Conservation (phyloP, 2,329 filamentous ascomycete genomes). For the Juglanconis juglandina region DNA sequence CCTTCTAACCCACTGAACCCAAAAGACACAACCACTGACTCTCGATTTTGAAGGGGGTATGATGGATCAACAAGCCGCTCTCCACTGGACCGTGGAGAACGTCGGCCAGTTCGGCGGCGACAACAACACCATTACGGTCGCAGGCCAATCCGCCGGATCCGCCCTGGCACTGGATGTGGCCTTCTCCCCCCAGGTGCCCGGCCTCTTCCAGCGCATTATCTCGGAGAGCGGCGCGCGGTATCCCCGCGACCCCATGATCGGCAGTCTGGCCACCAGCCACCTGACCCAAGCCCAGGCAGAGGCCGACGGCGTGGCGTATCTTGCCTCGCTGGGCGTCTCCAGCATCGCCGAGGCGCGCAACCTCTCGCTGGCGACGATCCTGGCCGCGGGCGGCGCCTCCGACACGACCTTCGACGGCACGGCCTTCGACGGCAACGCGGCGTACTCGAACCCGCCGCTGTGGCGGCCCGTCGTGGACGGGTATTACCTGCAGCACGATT, state of each 20-base stretch:
- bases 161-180: slow-evolving; percentile 38
- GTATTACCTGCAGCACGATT: neutral
- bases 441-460: neutral
- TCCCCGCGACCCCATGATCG: slow-evolving; percentile 27
- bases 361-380: slow-evolving; percentile 10
- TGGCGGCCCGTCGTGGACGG: neutral
- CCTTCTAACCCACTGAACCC: too few species aligned
- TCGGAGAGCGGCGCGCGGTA: slow-evolving; percentile 30
- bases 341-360: slow-evolving; percentile 22
- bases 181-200: slow-evolving; percentile 6
- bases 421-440: neutral
- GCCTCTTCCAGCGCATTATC: slow-evolving; percentile 27
- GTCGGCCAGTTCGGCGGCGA: slow-evolving; percentile 67
- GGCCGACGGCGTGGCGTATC: slow-evolving; percentile 15
- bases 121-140: slow-evolving; percentile 62
- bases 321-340: slow-evolving; percentile 21
- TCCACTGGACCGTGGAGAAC: slow-evolving; percentile 67
- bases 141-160: slow-evolving; percentile 66
- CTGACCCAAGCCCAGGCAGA: slow-evolving; percentile 21
- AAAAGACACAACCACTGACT: too few species aligned
- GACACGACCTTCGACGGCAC: neutral
- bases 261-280: slow-evolving; percentile 25
- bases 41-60: slow-evolving; percentile 45
- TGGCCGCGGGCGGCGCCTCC: neutral
- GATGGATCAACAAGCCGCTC: slow-evolving; percentile 64